Percentiles rank a stretch among this genome's conserved stretches.
Evolutionary conservation across 2,329 filamentous ascomycete genomes (phyloP).

Genomic region (Leptographium wingfieldii): DNA sequence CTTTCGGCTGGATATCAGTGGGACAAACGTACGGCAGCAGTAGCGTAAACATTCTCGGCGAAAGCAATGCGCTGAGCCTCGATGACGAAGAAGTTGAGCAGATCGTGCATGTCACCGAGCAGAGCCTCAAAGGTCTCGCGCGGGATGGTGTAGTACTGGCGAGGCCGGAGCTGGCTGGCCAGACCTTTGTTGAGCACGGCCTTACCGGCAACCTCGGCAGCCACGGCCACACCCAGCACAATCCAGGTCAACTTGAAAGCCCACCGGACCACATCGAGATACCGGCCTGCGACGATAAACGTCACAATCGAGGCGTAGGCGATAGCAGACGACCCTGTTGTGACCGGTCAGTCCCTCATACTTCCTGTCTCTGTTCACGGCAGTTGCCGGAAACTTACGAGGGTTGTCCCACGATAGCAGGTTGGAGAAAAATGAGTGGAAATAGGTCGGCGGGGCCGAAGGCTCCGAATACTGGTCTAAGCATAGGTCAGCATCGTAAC

Average conservation of each 20-base stretch:
- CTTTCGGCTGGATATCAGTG: not conserved
- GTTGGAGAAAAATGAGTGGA: slow-evolving; percentile 59
- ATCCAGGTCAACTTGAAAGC: slow-evolving; percentile 53
- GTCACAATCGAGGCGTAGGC: slow-evolving; percentile 46
- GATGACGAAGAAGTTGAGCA: slow-evolving; percentile 61
- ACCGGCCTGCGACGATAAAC: slow-evolving; percentile 50
- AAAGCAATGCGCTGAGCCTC: slow-evolving; percentile 57
- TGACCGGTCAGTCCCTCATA: not conserved
- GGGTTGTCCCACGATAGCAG: slow-evolving; percentile 58
- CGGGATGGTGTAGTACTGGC: slow-evolving; percentile 54
- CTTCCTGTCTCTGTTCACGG: not conserved
- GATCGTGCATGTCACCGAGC: slow-evolving; percentile 53
- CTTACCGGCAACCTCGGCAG: slow-evolving; percentile 50
- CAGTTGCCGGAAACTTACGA: slow-evolving; percentile 30
- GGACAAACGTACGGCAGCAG: slow-evolving; percentile 39
- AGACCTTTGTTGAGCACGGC: slow-evolving; percentile 47
- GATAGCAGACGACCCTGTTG: slow-evolving; percentile 48
- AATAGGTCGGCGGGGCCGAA: slow-evolving; percentile 46
- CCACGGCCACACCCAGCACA: slow-evolving; percentile 44
- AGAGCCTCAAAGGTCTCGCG: slow-evolving; percentile 47
- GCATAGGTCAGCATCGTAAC: not conserved
- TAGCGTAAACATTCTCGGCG: slow-evolving; percentile 52
- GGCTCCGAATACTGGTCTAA: not conserved
- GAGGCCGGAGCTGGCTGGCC: slow-evolving; percentile 52
- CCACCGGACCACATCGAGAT: slow-evolving; percentile 54